Evolutionary conservation across 192 early-diverging fungal species (phyloP).

Genomic region (Mortierella hygrophila): DNA sequence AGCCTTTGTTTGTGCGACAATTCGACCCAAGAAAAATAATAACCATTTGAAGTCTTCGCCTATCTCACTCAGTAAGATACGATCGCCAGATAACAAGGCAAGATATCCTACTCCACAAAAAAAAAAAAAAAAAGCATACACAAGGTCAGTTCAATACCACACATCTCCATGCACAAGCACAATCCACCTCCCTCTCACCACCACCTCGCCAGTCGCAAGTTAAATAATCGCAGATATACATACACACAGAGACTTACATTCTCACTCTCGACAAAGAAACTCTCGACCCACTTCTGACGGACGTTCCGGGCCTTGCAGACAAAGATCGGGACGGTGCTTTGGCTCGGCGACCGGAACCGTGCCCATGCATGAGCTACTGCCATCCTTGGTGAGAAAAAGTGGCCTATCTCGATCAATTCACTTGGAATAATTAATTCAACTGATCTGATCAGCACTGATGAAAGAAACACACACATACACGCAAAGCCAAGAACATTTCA

Average conservation of each 20-base stretch:
- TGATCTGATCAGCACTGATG: not conserved
- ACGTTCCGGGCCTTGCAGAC: not conserved
- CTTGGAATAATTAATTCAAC: not conserved
- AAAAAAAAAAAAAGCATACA: too few relatives aligned
- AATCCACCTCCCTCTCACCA: too few relatives aligned
- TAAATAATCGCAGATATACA: too few relatives aligned
- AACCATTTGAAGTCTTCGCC: not conserved
- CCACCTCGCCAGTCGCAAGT: too few relatives aligned
- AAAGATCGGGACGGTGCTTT: not conserved
- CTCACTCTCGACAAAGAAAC: not conserved
- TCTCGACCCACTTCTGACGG: not conserved
- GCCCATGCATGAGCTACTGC: not conserved
- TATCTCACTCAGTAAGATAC: not conserved
- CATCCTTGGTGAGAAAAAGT: not conserved
- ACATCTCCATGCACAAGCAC: too few relatives aligned
- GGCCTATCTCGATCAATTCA: not conserved
- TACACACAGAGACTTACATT: not conserved
- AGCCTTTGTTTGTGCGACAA: too few relatives aligned
- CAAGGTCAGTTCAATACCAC: too few relatives aligned
- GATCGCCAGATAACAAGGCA: not conserved
- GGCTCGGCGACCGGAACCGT: not conserved
- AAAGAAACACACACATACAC: not conserved
- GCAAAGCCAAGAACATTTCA: not conserved
- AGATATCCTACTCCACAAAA: not conserved
- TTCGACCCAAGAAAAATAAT: too few relatives aligned